Evolutionary conservation across 768 basidiomycete species (phyloP), one percentile per base, ranked within the genome.

Genomic region (Strobilomyces confusus): DNA sequence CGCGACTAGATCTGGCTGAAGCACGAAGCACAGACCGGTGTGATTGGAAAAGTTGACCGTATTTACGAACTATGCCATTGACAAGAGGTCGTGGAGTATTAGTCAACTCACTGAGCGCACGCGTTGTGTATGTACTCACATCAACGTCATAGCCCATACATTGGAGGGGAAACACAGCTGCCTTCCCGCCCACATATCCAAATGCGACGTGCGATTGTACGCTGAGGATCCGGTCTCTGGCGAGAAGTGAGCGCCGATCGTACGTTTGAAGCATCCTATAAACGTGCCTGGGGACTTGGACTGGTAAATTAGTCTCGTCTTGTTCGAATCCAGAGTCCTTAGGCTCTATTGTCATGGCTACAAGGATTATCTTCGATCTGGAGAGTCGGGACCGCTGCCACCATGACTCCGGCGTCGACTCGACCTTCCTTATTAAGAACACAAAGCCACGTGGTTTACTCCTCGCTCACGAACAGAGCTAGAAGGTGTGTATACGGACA

Each of bases 31-130:
- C 77, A 51, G 50, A 89, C 92, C 95, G 7, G 92, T 79, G 67
- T 99, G 95, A 61, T 98, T 99, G 9, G 91, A 91, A 68, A 89
- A 98, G 63, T 97, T 89, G 34, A 98, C 95, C 1, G 92, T 92
- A 65, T 94, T 95, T 20, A 95, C 80, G 51, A 87, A 80, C 88
- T 90, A 52, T 9, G 29, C 29, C 29, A 29, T 4, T 29, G 44
- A 30, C 3, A 38, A n/a, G 37, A 30, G 51, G 12, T 40, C 23
- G 26, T 13, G 30, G 19, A 14, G 9, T 29, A 20, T 9, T 9
- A 29, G 26, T 42, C 30, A 44, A 42, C 29, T 37, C 32, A 44
- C 9, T 43, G 44, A n/a, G n/a, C 19, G 48, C 17, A 29, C 41
- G 33, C 17, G 19, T 22, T 23, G n/a, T 29, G 29, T 8, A 29